Percentiles rank a stretch among this genome's conserved stretches.
phyloP scores from a whole-genome alignment of 805 yeast species.

The Sporopachydermia quercuum region DNA sequence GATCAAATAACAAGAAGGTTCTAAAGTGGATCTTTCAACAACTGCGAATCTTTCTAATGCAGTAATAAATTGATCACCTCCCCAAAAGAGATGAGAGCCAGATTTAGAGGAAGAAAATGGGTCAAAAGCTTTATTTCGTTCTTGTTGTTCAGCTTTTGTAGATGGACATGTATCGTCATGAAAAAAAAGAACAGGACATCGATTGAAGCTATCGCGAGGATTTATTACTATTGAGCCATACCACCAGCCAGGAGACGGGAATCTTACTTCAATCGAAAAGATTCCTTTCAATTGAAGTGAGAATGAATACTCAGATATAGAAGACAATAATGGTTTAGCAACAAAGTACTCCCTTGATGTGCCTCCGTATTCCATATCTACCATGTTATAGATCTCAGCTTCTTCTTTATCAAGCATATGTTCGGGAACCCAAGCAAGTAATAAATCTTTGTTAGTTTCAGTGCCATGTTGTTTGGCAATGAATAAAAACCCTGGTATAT shows the following conservation, averaged over 20 bases:
- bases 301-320: conserved; percentile 53
- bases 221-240: conserved; percentile 73
- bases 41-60: conserved; percentile 39
- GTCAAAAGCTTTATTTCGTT: conserved; percentile 50
- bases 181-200: conserved; percentile 75
- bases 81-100: conserved; percentile 60
- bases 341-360: conserved; percentile 22
- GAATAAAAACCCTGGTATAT: conserved; percentile 63
- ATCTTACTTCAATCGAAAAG: conserved; percentile 70
- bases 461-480: conserved; percentile 39
- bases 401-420: conserved; percentile 30
- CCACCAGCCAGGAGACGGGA: conserved; percentile 84
- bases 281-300: conserved; percentile 42
- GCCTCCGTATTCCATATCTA: conserved; percentile 26
- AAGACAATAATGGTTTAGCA: conserved; percentile 34
- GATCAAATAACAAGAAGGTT: conserved; percentile 55
- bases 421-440: conserved; percentile 61
- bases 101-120: conserved; percentile 42
- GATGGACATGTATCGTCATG: conserved; percentile 83
- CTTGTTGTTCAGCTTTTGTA: conserved; percentile 44
- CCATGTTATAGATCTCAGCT: conserved; percentile 28
- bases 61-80: conserved; percentile 66
- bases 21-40: conserved; percentile 55
- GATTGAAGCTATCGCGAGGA: conserved; percentile 42
- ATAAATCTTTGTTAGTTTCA: conserved; percentile 32